Percentiles rank a stretch among this genome's conserved stretches.
Conservation (phyloP, 805 yeast species). For the Candida tallmaniae region DNA sequence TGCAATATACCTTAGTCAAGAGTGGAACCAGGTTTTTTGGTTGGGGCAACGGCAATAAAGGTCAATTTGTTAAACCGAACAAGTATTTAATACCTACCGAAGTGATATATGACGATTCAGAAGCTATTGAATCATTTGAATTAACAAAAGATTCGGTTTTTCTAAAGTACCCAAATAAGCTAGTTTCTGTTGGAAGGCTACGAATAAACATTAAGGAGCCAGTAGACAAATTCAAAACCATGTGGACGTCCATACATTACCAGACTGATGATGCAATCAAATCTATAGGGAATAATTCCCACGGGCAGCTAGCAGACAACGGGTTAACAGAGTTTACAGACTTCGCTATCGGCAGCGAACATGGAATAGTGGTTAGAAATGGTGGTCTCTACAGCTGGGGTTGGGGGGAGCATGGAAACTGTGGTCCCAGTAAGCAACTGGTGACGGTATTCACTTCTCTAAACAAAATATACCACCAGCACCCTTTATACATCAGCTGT, state of each 20-base stretch:
- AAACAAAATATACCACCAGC: constrained; percentile 26
- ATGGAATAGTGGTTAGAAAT: constrained; percentile 51
- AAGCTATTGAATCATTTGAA: constrained; percentile 17
- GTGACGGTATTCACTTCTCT: constrained; percentile 35
- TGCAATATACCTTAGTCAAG: constrained; percentile 42
- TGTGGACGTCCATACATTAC: constrained; percentile 81
- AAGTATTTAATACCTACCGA: constrained; percentile 7
- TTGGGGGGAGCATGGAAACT: constrained; percentile 99
- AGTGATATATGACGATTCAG: neutral
- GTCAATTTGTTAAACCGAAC: constrained; percentile 37
- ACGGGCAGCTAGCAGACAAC: constrained; percentile 53
- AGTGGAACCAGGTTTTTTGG: constrained; percentile 47
- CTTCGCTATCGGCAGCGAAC: constrained; percentile 72
- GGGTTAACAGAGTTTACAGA: constrained; percentile 5
- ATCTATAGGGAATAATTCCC: constrained; percentile 72
- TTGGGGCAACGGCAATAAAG: constrained; percentile 67
- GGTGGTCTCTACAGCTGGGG: constrained; percentile 74
- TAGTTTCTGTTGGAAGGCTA: constrained; percentile 9
- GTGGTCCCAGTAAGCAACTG: constrained; percentile 45
- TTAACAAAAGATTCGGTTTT: constrained; percentile 8
- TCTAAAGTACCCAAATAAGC: constrained; percentile 1
- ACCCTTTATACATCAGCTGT: constrained; percentile 38
- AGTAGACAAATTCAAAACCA: constrained; percentile 25
- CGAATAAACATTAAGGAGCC: constrained; percentile 3
- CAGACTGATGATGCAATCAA: constrained; percentile 18